These are phyloP conservation scores for Paxillus ammoniavirescens DNA, from an alignment of 768 basidiomycete genomes.

Conservation along the genomic window DNA sequence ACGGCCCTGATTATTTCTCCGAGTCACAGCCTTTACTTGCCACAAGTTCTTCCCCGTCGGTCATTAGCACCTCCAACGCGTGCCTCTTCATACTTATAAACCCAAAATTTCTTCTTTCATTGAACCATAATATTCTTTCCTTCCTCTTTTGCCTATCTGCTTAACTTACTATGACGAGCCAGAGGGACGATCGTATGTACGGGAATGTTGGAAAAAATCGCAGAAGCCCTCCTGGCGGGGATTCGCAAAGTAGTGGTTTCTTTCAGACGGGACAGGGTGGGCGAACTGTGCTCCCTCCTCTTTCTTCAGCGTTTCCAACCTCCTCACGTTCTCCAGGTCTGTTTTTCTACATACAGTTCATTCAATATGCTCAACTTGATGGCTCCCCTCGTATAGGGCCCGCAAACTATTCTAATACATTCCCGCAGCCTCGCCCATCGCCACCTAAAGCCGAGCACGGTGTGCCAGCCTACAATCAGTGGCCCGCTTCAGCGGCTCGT, in stretches of 20 bases:
- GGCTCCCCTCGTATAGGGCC: conserved; percentile 58
- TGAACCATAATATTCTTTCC: conserved; percentile 41
- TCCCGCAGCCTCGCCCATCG: conserved; percentile 64
- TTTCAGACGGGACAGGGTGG: conserved; percentile 84
- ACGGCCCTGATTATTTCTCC: conserved; percentile 42
- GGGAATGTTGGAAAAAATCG: conserved; percentile 60
- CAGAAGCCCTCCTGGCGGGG: conserved; percentile 62
- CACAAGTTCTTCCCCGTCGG: conserved; percentile 34
- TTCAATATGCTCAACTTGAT: conserved; percentile 57
- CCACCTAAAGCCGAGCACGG: conserved; percentile 59
- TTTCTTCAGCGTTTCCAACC: conserved; percentile 83
- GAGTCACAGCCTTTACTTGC: conserved; percentile 37
- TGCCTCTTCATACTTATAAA: conserved; percentile 45
- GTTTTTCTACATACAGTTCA: conserved; percentile 58
- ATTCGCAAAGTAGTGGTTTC: conserved; percentile 60
- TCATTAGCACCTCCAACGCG: conserved; percentile 45
- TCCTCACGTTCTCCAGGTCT: conserved; percentile 83
- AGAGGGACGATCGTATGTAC: conserved; percentile 72
- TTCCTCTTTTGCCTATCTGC: conserved; percentile 58
- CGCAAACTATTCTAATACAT: conserved; percentile 54
- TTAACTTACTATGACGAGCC: conserved; percentile 64
- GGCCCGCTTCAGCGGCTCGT: conserved; percentile 34
- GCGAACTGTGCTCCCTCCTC: conserved; percentile 85
- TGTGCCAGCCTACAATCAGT: conserved; percentile 47
- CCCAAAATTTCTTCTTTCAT: conserved; percentile 54